phyloP scores from a whole-genome alignment of 257 asterid genomes.

The Ballota nigra region DNA sequence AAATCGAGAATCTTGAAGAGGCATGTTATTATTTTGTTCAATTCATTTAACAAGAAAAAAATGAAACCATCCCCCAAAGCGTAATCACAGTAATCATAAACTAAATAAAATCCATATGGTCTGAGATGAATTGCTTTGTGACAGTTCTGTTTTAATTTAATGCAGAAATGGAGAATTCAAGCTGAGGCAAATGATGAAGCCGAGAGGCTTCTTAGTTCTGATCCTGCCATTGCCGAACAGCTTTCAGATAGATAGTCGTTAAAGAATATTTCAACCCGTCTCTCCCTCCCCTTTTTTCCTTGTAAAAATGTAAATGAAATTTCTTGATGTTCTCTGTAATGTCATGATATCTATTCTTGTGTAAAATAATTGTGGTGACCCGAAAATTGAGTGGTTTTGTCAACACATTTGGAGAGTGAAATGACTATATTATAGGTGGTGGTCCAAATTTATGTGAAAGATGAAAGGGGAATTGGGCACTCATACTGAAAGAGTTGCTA shows the following conservation, averaged over 20 bases:
- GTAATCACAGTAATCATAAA: not conserved
- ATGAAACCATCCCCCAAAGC: not conserved
- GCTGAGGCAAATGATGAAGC: conserved; percentile 97
- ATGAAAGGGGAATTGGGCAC: not conserved
- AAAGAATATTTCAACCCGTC: not conserved
- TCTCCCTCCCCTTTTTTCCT: not conserved
- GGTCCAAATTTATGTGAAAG: not conserved
- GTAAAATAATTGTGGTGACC: not conserved
- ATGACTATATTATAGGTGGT: not conserved
- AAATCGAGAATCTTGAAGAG: conserved; percentile 95
- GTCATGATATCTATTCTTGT: not conserved
- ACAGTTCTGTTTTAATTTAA: not conserved
- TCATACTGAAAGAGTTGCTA: not conserved
- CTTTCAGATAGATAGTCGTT: conserved; percentile 37
- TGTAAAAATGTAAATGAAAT: conserved; percentile 11
- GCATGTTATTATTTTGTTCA: conserved; percentile 33
- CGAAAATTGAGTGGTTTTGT: not conserved
- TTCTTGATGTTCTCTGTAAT: conserved; percentile 7
- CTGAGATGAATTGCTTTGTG: not conserved
- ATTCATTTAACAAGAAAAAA: conserved; percentile 1
- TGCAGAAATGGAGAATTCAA: conserved; percentile 90
- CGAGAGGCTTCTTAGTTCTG: conserved; percentile 84
- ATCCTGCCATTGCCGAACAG: conserved; percentile 53
- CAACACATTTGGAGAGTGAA: not conserved
- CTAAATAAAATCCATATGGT: not conserved